A percentile compares a stretch with the other conserved stretches of the same genome.
These are phyloP conservation scores for Lactarius indigo DNA, from an alignment of 768 basidiomycete species.

Conservation along the genomic window DNA sequence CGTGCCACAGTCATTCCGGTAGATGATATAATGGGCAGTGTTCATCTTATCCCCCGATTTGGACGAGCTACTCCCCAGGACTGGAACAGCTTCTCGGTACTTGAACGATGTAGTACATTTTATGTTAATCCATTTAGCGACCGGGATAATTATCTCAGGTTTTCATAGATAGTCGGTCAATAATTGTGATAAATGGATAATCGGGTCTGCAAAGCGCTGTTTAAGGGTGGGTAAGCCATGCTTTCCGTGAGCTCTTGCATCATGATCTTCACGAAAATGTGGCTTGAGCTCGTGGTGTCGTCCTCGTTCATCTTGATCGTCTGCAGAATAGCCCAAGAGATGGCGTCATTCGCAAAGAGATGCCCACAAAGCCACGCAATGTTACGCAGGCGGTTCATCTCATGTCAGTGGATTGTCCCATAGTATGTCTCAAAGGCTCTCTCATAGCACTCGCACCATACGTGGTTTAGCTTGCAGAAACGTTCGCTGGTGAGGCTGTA, in stretches of 20 bases:
- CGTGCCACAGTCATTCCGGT: too few relatives aligned
- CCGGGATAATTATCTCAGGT: too few relatives aligned
- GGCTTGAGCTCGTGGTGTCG: constrained; percentile 91
- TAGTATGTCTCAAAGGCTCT: constrained; percentile 87
- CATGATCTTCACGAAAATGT: constrained; percentile 97
- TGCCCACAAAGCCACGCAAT: constrained; percentile 97
- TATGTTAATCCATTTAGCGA: too few relatives aligned
- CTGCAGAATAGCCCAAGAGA: constrained; percentile 85
- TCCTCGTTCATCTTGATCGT: constrained; percentile 94
- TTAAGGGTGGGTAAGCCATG: constrained; percentile 82
- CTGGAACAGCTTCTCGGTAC: too few relatives aligned
- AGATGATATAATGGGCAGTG: too few relatives aligned
- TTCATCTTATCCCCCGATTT: too few relatives aligned
- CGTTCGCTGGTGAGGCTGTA: constrained; percentile 96
- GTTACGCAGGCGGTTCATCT: constrained; percentile 96
- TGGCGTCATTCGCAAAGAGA: constrained; percentile 79
- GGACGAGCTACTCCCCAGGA: too few relatives aligned
- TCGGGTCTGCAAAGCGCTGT: constrained; percentile 85
- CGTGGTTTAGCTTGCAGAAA: constrained; percentile 91
- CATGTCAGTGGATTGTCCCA: constrained; percentile 95
- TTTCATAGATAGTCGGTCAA: too few relatives aligned
- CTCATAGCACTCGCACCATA: constrained; percentile 91
- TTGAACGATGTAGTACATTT: too few relatives aligned
- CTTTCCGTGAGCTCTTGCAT: constrained; percentile 93
- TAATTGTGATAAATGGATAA: too few relatives aligned